Conservation (phyloP, 805 yeast genomes). For the Cyberlindnera maritima region DNA sequence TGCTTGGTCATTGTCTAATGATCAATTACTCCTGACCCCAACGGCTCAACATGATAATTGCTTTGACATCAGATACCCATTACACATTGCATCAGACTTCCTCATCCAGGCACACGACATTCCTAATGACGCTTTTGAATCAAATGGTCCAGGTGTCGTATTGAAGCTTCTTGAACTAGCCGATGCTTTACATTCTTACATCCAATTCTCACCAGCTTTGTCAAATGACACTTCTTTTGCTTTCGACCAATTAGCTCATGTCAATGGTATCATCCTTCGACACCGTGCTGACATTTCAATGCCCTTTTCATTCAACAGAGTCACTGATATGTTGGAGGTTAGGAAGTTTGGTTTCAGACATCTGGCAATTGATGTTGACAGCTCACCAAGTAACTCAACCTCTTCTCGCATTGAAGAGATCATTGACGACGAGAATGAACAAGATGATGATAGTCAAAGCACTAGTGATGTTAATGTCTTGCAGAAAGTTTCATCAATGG, state of each 20-base stretch:
- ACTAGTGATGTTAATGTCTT: too few species aligned
- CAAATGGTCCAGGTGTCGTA: conserved; percentile 26
- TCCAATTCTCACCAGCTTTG: conserved; percentile 6
- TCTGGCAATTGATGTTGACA: not conserved
- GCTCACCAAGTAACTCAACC: not conserved
- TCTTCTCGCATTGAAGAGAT: conserved; percentile 4
- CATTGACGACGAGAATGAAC: not conserved
- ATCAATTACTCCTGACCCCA: conserved; percentile 13
- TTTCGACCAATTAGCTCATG: conserved; percentile 20
- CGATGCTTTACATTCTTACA: conserved; percentile 17
- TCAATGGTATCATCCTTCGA: conserved; percentile 18
- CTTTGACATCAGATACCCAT: conserved; percentile 19
- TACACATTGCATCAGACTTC: conserved; percentile 22
- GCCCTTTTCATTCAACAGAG: conserved; percentile 13
- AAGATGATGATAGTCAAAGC: not conserved
- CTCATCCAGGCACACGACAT: conserved; percentile 12
- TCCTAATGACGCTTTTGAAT: conserved; percentile 23
- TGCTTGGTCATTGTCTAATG: conserved; percentile 24
- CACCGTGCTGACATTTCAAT: conserved; percentile 17
- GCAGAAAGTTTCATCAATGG: not conserved
- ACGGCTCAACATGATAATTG: conserved; percentile 7
- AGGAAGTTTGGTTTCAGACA: conserved; percentile 15
- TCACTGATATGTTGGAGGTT: conserved; percentile 14
- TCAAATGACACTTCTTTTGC: conserved; percentile 14
- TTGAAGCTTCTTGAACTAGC: conserved; percentile 23